Evolutionary conservation across 2,329 filamentous ascomycete genomes (phyloP), one percentile per base, ranked within the genome.

Genomic region (Drechslerella coelobrocha): DNA sequence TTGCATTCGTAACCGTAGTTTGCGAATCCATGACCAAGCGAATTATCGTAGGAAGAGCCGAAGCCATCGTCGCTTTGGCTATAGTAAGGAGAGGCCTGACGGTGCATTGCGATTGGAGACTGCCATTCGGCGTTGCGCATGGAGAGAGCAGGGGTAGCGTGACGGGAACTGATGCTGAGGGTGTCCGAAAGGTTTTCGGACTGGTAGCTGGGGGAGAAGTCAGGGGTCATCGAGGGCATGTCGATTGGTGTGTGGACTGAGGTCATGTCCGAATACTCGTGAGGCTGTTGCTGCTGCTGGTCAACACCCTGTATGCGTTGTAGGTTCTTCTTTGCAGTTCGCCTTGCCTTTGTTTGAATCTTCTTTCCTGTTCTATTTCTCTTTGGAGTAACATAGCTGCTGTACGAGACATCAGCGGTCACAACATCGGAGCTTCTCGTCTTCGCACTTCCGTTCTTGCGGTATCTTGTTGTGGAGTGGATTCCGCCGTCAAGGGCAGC

Each of bases 381-480:
- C 59, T 63, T 71, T 10, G 66, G 66, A 9, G 54, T 60, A 17
- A 55, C 59, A 27, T 51, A 71, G 41, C 54, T 54, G 6, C 26
- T 26, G 59, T 71, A 71, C 1, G 66, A 71, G 19, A 31, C 43
- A 29, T 71, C 59, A 9, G 66, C 51, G 26, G 8, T 60, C 59
- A 63, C 55, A 17, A 55, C n/a, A 24, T 55, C n/a, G 21, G 47
- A 17, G 41, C 21, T 41, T 54, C 66, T 24, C 5, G 54, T 57
- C 14, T 27, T 41, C n/a, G 66, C 66, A 8, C 31, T 62, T 14
- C 66, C 59, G 23, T 37, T 41, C 41, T 87, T 88, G 73, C 89
- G 85, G 78, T 90, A 92, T 73, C 88, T 82, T 0, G 93, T 97
- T 0, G 93, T 97, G 66, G 91, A 93, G 78, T 92, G 86, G 53